phyloP scores from a whole-genome alignment of 2,329 filamentous ascomycete genomes.

The Microsporum canis region DNA sequence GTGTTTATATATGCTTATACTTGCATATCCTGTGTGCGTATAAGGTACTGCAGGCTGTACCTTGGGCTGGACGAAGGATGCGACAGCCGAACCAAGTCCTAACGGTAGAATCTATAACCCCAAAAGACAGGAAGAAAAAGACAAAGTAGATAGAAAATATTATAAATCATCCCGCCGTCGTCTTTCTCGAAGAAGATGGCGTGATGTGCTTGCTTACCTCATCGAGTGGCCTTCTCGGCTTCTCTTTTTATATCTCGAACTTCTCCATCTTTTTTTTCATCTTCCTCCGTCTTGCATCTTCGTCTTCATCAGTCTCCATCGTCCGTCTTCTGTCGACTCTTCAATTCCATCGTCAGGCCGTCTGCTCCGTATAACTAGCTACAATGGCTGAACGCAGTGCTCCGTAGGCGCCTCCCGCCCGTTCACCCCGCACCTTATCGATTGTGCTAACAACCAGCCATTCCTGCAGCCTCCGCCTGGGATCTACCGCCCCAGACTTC shows the following conservation, averaged over 20 bases:
- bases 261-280: neutral
- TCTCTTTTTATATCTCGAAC: neutral
- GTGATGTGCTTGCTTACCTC: slow-evolving; percentile 1
- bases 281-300: neutral
- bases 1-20: too few species aligned
- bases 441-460: neutral
- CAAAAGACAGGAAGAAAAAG: too few species aligned
- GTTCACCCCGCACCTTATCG: neutral
- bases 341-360: neutral
- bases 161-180: neutral
- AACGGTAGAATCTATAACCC: too few species aligned
- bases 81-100: too few species aligned
- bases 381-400: slow-evolving; percentile 34
- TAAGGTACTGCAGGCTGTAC: too few species aligned
- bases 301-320: neutral
- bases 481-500: slow-evolving; percentile 58
- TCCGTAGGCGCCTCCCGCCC: slow-evolving; percentile 26
- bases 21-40: too few species aligned
- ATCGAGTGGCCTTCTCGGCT: neutral
- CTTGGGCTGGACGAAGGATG: too few species aligned
- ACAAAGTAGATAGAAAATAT: too few species aligned
- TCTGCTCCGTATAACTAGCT: slow-evolving; percentile 4
- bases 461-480: slow-evolving; percentile 46
- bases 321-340: neutral
- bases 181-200: neutral